Evolutionary conservation across 2,329 filamentous ascomycete species (phyloP).

Genomic region (Nigrospora osmanthi): DNA sequence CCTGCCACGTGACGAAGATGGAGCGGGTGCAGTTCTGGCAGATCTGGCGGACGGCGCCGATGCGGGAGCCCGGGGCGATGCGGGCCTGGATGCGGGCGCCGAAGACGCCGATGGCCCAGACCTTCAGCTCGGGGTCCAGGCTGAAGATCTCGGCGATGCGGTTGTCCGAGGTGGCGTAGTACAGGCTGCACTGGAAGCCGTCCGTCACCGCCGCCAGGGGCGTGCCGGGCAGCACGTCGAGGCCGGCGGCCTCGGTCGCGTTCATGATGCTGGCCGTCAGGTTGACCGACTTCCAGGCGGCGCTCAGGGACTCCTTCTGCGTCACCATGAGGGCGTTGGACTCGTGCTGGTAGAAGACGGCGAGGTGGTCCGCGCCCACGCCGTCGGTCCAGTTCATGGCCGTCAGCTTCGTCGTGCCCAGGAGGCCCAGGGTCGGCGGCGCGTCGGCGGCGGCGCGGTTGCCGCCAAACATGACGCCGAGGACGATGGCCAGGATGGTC

Average conservation of each 20-base stretch:
- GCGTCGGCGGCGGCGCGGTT: neutral
- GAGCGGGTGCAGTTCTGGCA: slow-evolving; percentile 7
- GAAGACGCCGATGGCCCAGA: slow-evolving; percentile 5
- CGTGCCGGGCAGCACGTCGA: slow-evolving; percentile 6
- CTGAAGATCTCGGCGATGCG: slow-evolving; percentile 6
- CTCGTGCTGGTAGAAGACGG: slow-evolving; percentile 7
- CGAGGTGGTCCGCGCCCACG: slow-evolving; percentile 2
- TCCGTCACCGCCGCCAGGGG: slow-evolving; percentile 6
- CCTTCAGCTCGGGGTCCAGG: neutral
- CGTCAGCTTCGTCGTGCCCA: slow-evolving; percentile 1
- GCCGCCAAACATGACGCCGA: neutral
- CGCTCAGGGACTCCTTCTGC: slow-evolving; percentile 2
- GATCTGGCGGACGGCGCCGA: slow-evolving; percentile 7
- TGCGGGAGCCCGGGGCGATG: slow-evolving; percentile 1
- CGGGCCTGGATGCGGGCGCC: slow-evolving; percentile 1
- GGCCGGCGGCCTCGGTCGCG: neutral
- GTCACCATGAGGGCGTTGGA: slow-evolving; percentile 5
- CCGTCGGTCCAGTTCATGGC: slow-evolving; percentile 8
- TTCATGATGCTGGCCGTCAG: slow-evolving; percentile 4
- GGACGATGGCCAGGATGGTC: neutral
- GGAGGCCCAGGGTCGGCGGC: neutral
- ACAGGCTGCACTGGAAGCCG: slow-evolving; percentile 6
- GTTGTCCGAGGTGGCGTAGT: slow-evolving; percentile 5
- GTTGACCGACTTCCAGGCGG: slow-evolving; percentile 4
- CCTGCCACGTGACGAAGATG: slow-evolving; percentile 7